Evolutionary conservation across 768 basidiomycete species (phyloP).

Genomic region (Dioszegia crocea): DNA sequence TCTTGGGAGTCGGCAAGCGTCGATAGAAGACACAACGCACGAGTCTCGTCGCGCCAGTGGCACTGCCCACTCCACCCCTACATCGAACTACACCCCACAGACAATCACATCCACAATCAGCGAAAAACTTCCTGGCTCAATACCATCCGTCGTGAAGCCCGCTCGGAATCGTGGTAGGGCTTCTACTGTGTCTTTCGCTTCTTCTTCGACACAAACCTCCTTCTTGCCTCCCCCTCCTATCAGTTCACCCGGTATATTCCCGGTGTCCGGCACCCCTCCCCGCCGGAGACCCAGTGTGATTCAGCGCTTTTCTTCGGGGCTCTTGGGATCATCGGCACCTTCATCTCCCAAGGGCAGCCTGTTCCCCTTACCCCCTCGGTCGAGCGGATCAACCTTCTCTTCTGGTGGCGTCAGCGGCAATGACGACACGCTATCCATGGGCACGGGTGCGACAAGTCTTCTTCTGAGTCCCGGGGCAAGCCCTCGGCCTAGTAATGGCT

Average conservation of each 20-base stretch:
- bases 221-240: slow-evolving; percentile 14
- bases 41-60: slow-evolving; percentile 26
- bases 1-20: slow-evolving; percentile 6
- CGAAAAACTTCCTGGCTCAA: not conserved
- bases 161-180: slow-evolving; percentile 24
- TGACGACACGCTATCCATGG: slow-evolving; percentile 12
- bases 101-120: slow-evolving; percentile 4
- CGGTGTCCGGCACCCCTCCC: slow-evolving; percentile 29
- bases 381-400: slow-evolving; percentile 36
- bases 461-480: slow-evolving; percentile 20
- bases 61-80: slow-evolving; percentile 3
- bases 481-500: slow-evolving; percentile 30
- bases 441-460: not conserved
- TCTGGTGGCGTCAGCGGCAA: slow-evolving; percentile 2
- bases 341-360: slow-evolving; percentile 21
- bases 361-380: slow-evolving; percentile 38
- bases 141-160: not conserved
- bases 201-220: slow-evolving; percentile 21
- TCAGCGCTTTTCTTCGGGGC: slow-evolving; percentile 29
- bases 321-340: slow-evolving; percentile 25
- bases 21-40: slow-evolving; percentile 11
- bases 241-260: slow-evolving; percentile 29
- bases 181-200: slow-evolving; percentile 37
- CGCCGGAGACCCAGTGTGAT: slow-evolving; percentile 33
- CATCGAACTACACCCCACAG: slow-evolving; percentile 11